These are phyloP conservation scores for Lagenidium sp. DNA, from an alignment of 352 stramenopile species.

Conservation along the genomic window DNA sequence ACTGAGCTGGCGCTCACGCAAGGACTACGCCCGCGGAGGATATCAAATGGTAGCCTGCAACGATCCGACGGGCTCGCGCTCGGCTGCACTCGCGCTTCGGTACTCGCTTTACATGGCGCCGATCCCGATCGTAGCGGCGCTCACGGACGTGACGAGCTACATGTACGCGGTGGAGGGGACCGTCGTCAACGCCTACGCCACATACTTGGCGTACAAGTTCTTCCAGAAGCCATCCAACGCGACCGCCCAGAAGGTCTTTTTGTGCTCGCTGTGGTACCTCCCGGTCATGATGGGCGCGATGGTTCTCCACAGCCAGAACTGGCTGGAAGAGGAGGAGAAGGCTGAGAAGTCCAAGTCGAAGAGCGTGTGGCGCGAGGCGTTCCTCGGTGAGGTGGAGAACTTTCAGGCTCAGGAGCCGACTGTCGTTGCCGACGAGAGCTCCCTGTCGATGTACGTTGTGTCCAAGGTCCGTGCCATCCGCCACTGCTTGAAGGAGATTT, in stretches of 20 bases:
- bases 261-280: slow-evolving; percentile 97
- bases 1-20: slow-evolving; percentile 94
- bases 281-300: slow-evolving; percentile 96
- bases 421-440: slow-evolving; percentile 33
- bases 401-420: slow-evolving; percentile 33
- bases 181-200: slow-evolving; percentile 93
- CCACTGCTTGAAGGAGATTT: slow-evolving; percentile 68
- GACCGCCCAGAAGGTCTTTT: slow-evolving; percentile 96
- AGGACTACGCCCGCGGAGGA: slow-evolving; percentile 86
- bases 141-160: slow-evolving; percentile 93
- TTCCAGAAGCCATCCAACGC: slow-evolving; percentile 89
- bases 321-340: slow-evolving; percentile 64
- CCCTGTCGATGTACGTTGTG: slow-evolving; percentile 52
- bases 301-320: slow-evolving; percentile 94
- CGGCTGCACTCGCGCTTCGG: slow-evolving; percentile 85
- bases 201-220: slow-evolving; percentile 95
- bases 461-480: slow-evolving; percentile 52
- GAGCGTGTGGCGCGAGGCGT: slow-evolving; percentile 56
- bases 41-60: slow-evolving; percentile 95
- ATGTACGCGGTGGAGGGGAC: slow-evolving; percentile 99
- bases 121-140: slow-evolving; percentile 90
- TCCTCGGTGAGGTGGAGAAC: slow-evolving; percentile 63
- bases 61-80: slow-evolving; percentile 89
- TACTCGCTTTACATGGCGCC: slow-evolving; percentile 94
- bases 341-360: slow-evolving; percentile 38